phyloP scores from a whole-genome alignment of 768 basidiomycete genomes.

The Leccinellum luteum region DNA sequence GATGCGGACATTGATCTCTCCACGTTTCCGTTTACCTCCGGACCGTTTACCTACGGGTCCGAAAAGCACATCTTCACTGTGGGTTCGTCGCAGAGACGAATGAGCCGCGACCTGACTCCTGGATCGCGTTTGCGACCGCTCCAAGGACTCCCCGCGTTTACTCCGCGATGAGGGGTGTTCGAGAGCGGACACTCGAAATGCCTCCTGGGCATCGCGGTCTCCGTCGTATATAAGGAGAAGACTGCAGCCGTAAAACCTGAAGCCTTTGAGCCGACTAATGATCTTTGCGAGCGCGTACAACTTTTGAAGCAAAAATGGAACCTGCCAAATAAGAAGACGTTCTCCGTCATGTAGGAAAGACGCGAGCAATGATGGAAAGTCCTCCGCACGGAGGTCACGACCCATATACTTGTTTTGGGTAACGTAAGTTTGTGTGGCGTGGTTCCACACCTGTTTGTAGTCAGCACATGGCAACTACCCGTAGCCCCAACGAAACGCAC shows the following conservation, averaged over 20 bases:
- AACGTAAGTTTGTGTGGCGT: conserved; percentile 74
- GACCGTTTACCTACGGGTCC: conserved; percentile 66
- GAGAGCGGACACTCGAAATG: conserved; percentile 55
- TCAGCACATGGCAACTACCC: conserved; percentile 2
- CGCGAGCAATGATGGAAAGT: conserved; percentile 78
- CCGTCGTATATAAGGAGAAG: conserved; percentile 98
- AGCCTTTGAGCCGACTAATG: conserved; percentile 86
- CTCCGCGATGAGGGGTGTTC: conserved; percentile 65
- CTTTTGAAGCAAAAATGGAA: conserved; percentile 87
- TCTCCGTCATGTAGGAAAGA: conserved; percentile 87
- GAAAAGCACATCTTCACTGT: conserved; percentile 75
- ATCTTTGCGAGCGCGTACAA: conserved; percentile 92
- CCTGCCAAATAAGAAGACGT: conserved; percentile 82
- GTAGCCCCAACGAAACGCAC: conserved; percentile 44
- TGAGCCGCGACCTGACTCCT: conserved; percentile 40
- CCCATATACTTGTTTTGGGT: conserved; percentile 98
- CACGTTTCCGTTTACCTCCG: conserved; percentile 68
- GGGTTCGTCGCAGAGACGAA: conserved; percentile 62
- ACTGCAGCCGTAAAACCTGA: conserved; percentile 97
- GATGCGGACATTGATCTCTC: conserved; percentile 92
- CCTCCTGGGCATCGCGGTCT: conserved; percentile 82
- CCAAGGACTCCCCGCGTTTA: conserved; percentile 77
- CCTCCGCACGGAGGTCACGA: conserved; percentile 80
- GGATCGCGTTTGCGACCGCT: conserved; percentile 48
- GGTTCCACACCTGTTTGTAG: conserved; percentile 83